phyloP scores from a whole-genome alignment of 352 stramenopile genomes.

The Thalassiosira delicatula region DNA sequence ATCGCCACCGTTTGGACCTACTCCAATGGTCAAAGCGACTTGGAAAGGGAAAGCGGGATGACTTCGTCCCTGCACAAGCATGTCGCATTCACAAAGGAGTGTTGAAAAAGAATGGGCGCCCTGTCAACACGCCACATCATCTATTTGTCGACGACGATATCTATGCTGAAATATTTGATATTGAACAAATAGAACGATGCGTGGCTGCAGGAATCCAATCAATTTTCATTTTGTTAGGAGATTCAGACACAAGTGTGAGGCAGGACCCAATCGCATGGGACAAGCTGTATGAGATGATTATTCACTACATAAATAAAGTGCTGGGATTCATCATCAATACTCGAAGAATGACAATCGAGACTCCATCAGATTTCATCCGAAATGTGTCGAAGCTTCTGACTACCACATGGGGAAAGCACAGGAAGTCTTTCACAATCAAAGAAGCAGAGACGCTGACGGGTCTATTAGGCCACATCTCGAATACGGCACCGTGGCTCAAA shows the following conservation, averaged over 20 bases:
- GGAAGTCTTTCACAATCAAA: not conserved
- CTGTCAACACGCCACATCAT: slow-evolving; percentile 17
- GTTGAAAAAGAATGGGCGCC: not conserved
- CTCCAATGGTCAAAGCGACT: slow-evolving; percentile 9
- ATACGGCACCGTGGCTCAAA: slow-evolving; percentile 3
- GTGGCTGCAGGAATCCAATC: slow-evolving; percentile 37
- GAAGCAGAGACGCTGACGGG: slow-evolving; percentile 1
- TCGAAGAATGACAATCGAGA: slow-evolving; percentile 1
- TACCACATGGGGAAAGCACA: not conserved
- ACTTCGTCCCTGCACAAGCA: not conserved
- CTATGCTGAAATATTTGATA: slow-evolving; percentile 35
- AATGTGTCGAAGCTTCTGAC: not conserved
- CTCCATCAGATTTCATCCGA: slow-evolving; percentile 18
- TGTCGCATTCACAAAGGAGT: not conserved
- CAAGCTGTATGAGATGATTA: slow-evolving; percentile 44
- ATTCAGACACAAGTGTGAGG: not conserved
- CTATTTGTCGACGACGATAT: slow-evolving; percentile 41
- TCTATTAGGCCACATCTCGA: not conserved
- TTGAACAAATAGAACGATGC: slow-evolving; percentile 19
- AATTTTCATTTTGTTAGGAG: slow-evolving; percentile 44
- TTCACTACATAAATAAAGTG: slow-evolving; percentile 29
- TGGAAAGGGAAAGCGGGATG: not conserved
- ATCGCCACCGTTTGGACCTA: slow-evolving; percentile 27
- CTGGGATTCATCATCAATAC: slow-evolving; percentile 37
- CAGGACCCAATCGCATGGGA: slow-evolving; percentile 43